Evolutionary conservation across 2,329 filamentous ascomycete species (phyloP).

Genomic region (Aspergillus sp.): DNA sequence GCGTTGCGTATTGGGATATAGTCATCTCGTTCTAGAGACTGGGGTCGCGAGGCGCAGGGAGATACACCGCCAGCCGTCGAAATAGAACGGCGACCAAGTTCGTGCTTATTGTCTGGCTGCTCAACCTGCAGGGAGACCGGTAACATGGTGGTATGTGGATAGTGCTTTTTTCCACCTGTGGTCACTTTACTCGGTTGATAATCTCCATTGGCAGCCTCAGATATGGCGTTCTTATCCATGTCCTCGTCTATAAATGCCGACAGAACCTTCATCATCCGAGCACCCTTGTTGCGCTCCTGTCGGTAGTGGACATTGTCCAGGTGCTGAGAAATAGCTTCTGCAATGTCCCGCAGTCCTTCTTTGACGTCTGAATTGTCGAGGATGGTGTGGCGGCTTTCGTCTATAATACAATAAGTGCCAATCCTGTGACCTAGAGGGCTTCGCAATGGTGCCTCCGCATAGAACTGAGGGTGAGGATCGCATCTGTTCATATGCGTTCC

Average conservation of each 20-base stretch:
- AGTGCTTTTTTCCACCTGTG: no score
- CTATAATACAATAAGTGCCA: constrained; percentile 52
- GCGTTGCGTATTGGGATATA: background rate
- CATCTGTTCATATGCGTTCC: constrained; percentile 23
- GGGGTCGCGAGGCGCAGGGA: background rate
- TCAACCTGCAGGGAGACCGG: background rate
- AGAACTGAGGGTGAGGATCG: constrained; percentile 20
- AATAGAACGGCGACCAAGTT: background rate
- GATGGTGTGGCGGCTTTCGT: constrained; percentile 44
- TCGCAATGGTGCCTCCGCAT: constrained; percentile 51
- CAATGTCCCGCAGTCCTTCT: constrained; percentile 48
- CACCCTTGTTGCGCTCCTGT: constrained; percentile 45
- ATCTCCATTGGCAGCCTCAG: background rate
- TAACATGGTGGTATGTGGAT: background rate
- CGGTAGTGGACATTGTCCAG: constrained; percentile 48
- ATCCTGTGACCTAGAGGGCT: constrained; percentile 48
- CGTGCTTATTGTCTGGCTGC: background rate
- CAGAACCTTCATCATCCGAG: constrained; percentile 48
- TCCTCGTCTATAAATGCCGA: constrained; percentile 30
- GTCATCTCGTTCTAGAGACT: background rate
- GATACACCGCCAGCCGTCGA: background rate
- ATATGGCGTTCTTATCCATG: background rate
- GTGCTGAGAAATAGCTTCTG: constrained; percentile 47
- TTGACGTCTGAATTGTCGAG: constrained; percentile 25
- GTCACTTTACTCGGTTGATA: background rate